Conservation (phyloP, 306 rosid genomes). For the Begonia fuchsioides region DNA sequence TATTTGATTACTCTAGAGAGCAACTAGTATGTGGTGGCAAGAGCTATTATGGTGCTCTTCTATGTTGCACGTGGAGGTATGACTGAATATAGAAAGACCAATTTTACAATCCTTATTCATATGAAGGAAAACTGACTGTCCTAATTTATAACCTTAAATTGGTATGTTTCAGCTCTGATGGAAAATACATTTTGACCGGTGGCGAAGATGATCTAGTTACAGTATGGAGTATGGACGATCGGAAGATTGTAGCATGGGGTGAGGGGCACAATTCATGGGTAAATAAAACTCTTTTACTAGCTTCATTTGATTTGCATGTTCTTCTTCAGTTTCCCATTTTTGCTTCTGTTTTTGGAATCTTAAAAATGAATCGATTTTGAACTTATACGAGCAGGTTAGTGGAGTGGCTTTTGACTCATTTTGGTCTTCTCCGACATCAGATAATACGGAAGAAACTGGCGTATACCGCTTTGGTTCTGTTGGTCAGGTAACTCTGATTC, state of each 20-base stretch:
- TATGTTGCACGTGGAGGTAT: slow-evolving; percentile 93
- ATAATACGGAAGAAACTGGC: slow-evolving; percentile 44
- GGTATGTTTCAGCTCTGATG: slow-evolving; percentile 46
- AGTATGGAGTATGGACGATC: slow-evolving; percentile 94
- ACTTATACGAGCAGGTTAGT: slow-evolving; percentile 43
- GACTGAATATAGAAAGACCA: background rate
- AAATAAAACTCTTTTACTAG: slow-evolving; percentile 9
- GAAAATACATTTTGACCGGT: slow-evolving; percentile 80
- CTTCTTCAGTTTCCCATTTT: too few species aligned
- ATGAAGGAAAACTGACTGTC: too few species aligned
- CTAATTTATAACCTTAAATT: slow-evolving; percentile 3
- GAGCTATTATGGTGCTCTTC: slow-evolving; percentile 93
- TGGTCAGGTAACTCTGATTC: slow-evolving; percentile 49
- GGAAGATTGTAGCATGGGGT: slow-evolving; percentile 92
- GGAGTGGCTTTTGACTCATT: slow-evolving; percentile 90
- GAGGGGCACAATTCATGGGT: slow-evolving; percentile 97
- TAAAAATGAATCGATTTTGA: background rate
- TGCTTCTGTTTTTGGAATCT: too few species aligned
- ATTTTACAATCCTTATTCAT: too few species aligned
- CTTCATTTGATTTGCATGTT: too few species aligned
- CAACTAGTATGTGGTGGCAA: slow-evolving; percentile 88
- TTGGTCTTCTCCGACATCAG: slow-evolving; percentile 78
- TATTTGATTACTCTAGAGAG: slow-evolving; percentile 77
- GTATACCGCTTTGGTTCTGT: slow-evolving; percentile 86
- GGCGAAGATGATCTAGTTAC: slow-evolving; percentile 95